Evolutionary conservation across 208 protist genomes (phyloP).

Genomic region (Trypanosoma avium): DNA sequence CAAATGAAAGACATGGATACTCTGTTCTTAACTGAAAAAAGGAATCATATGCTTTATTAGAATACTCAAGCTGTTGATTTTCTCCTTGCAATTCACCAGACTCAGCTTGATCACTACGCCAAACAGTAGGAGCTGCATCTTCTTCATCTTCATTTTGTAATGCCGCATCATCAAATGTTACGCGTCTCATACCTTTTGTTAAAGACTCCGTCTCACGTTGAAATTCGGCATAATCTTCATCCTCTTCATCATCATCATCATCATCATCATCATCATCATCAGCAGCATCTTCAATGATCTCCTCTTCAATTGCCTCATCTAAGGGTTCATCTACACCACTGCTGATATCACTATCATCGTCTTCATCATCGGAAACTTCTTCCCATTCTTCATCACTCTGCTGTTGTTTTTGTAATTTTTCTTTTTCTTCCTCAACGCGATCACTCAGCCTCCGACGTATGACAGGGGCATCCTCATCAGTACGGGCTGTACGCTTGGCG

Average conservation of each 20-base stretch:
- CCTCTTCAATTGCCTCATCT: constrained; percentile 49
- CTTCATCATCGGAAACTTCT: constrained; percentile 35
- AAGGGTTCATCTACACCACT: constrained; percentile 29
- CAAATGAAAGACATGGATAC: constrained; percentile 89
- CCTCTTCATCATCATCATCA: constrained; percentile 55
- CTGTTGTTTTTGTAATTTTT: neutral
- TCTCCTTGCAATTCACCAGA: constrained; percentile 16
- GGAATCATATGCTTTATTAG: constrained; percentile 88
- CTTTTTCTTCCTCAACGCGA: constrained; percentile 34
- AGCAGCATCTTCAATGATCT: constrained; percentile 56
- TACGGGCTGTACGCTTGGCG: constrained; percentile 44
- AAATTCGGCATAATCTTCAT: constrained; percentile 79
- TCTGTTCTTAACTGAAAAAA: constrained; percentile 90
- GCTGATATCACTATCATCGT: constrained; percentile 38
- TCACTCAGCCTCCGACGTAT: constrained; percentile 29
- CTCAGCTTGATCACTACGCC: constrained; percentile 41
- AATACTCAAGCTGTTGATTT: constrained; percentile 60
- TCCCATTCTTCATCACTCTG: constrained; percentile 34
- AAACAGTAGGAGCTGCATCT: constrained; percentile 31
- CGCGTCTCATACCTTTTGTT: constrained; percentile 41
- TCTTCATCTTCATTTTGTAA: constrained; percentile 22
- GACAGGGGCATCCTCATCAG: constrained; percentile 33
- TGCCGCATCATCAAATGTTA: constrained; percentile 54
- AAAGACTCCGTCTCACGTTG: constrained; percentile 56
- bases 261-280: no score